These are phyloP conservation scores for Lophium mytilinum DNA, from an alignment of 495 filamentous ascomycete species.

Conservation along the genomic window DNA sequence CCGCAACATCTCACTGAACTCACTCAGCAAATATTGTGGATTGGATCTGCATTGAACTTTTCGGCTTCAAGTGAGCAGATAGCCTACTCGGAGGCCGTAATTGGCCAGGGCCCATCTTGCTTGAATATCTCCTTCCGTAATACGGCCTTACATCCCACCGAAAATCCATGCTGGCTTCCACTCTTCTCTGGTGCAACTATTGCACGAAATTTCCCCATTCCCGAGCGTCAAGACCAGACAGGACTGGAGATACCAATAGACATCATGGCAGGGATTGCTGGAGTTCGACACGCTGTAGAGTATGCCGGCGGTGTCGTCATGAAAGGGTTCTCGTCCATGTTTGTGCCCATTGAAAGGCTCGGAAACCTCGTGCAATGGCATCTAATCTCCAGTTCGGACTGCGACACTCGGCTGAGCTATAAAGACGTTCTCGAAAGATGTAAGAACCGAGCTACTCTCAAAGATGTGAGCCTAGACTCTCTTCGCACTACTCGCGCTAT, in stretches of 20 bases:
- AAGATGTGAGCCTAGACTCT: constrained; percentile 9
- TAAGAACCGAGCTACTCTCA: not conserved
- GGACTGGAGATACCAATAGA: constrained; percentile 23
- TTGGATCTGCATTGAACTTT: constrained; percentile 16
- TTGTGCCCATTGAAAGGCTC: constrained; percentile 15
- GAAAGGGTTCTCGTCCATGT: constrained; percentile 24
- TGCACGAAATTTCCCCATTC: constrained; percentile 19
- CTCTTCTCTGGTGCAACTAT: constrained; percentile 23
- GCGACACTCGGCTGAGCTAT: constrained; percentile 15
- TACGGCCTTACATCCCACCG: not conserved
- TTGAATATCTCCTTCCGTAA: constrained; percentile 1
- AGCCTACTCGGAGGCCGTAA: constrained; percentile 3
- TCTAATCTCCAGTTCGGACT: constrained; percentile 9
- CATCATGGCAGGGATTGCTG: constrained; percentile 20
- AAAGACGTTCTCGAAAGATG: constrained; percentile 1
- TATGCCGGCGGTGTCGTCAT: constrained; percentile 23
- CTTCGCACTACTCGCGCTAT: constrained; percentile 16
- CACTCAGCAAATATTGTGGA: constrained; percentile 20
- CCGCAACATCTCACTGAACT: constrained; percentile 2
- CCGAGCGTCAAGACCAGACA: constrained; percentile 9
- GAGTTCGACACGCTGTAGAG: constrained; percentile 19
- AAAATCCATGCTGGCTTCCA: constrained; percentile 22
- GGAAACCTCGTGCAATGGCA: constrained; percentile 26
- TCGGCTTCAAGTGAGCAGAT: constrained; percentile 10
- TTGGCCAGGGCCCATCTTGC: not conserved